Evolutionary conservation across 176 grass and related monocot species (phyloP).

Genomic region (Oropetium thomaeum): DNA sequence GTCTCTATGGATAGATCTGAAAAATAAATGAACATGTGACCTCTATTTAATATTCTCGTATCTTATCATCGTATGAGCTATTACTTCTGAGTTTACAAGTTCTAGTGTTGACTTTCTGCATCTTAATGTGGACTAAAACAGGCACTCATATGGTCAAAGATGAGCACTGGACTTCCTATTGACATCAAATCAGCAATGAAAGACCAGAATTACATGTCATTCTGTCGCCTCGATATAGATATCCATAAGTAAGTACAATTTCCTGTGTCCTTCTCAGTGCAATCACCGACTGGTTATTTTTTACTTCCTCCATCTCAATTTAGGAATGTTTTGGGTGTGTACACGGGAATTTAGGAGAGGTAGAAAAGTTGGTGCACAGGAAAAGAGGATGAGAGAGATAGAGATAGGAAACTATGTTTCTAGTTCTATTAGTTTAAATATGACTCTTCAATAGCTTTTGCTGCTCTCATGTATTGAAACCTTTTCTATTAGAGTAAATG

Average conservation of each 20-base stretch:
- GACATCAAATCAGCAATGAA: slow-evolving; percentile 89
- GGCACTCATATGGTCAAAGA: slow-evolving; percentile 99
- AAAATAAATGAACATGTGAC: neutral
- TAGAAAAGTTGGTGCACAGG: too few relatives aligned
- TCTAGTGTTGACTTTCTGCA: neutral
- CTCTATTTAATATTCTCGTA: neutral
- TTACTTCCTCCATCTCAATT: too few relatives aligned
- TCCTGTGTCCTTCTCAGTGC: slow-evolving; percentile 5
- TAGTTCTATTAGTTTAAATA: too few relatives aligned
- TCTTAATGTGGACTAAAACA: slow-evolving; percentile 37
- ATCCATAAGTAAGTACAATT: slow-evolving; percentile 77
- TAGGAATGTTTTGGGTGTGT: too few relatives aligned
- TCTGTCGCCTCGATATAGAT: slow-evolving; percentile 90
- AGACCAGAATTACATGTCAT: slow-evolving; percentile 73
- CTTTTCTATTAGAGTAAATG: too few relatives aligned
- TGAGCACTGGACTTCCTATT: slow-evolving; percentile 97
- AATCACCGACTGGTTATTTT: slow-evolving; percentile 16
- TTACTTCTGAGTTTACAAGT: neutral
- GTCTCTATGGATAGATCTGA: neutral
- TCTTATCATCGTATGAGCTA: neutral
- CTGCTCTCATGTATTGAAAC: too few relatives aligned
- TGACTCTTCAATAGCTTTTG: too few relatives aligned
- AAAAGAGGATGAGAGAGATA: too few relatives aligned
- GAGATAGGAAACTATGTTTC: too few relatives aligned
- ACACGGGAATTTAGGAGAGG: too few relatives aligned